phyloP scores from a whole-genome alignment of 805 yeast species.

The Cyberlindnera japonica region DNA sequence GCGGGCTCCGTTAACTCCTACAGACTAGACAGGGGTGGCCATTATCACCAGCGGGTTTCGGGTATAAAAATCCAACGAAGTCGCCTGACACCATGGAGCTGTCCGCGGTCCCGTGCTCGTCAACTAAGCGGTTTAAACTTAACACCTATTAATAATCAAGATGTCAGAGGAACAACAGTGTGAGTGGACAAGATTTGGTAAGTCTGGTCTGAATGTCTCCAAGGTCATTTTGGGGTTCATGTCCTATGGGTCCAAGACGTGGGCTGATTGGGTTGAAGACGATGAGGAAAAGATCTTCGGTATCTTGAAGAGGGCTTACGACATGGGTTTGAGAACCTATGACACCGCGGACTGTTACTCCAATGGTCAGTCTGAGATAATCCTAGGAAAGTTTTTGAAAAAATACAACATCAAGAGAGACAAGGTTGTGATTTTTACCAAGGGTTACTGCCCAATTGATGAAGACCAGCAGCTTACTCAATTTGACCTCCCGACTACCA shows the following conservation, averaged over 20 bases:
- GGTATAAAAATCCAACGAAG: too few relatives aligned
- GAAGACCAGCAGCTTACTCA: conserved; percentile 12
- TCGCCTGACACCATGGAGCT: too few relatives aligned
- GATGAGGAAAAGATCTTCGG: conserved; percentile 43
- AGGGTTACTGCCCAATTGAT: conserved; percentile 28
- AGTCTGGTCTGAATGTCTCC: conserved; percentile 46
- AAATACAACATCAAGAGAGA: conserved; percentile 50
- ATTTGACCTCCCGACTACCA: not conserved
- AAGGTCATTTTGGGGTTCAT: conserved; percentile 49
- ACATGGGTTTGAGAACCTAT: conserved; percentile 42
- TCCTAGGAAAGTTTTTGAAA: conserved; percentile 52
- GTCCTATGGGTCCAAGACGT: conserved; percentile 43
- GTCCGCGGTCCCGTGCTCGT: too few relatives aligned
- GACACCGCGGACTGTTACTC: conserved; percentile 50
- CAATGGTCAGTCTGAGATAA: conserved; percentile 44
- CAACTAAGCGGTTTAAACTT: too few relatives aligned
- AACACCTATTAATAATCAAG: too few relatives aligned
- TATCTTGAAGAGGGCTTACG: conserved; percentile 44
- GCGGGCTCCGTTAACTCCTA: too few relatives aligned
- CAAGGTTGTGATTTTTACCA: conserved; percentile 52
- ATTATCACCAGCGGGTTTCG: too few relatives aligned
- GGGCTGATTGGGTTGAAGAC: conserved; percentile 42
- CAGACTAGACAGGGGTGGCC: too few relatives aligned
- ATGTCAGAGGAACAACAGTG: not conserved
- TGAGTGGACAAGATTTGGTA: conserved; percentile 31